Conservation (phyloP, 2,329 filamentous ascomycete species). For the Plenodomus tracheiphilus region DNA sequence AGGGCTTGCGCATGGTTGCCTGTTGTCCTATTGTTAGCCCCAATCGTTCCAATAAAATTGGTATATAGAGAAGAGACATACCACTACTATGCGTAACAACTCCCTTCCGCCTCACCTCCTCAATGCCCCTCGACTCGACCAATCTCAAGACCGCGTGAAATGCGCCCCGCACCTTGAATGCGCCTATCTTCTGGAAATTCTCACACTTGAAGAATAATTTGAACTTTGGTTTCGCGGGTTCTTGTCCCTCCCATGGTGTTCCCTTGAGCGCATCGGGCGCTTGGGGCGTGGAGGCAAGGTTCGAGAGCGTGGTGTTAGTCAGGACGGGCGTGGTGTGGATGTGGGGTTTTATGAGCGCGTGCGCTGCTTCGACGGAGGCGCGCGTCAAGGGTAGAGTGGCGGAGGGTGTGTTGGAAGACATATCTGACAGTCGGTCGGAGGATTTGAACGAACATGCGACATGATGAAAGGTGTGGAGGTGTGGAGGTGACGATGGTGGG, state of each 20-base stretch:
- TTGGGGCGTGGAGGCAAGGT: conserved; percentile 73
- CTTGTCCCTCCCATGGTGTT: conserved; percentile 61
- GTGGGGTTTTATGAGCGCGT: conserved; percentile 71
- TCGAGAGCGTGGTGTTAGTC: conserved; percentile 74
- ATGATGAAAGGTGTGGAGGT: conserved; percentile 8
- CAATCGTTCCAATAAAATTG: neutral
- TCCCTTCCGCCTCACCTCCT: conserved; percentile 60
- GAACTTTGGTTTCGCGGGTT: conserved; percentile 66
- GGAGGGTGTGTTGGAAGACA: neutral
- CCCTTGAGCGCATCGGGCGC: conserved; percentile 55
- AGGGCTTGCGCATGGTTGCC: conserved; percentile 96
- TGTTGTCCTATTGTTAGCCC: conserved; percentile 38
- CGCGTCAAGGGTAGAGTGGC: conserved; percentile 66
- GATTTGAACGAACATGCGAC: neutral
- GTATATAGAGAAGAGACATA: conserved; percentile 43
- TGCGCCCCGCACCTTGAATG: conserved; percentile 89
- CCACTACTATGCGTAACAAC: conserved; percentile 91
- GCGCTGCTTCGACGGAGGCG: conserved; percentile 70
- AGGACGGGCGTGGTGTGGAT: conserved; percentile 84
- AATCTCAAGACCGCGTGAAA: conserved; percentile 81
- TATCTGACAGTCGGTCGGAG: neutral
- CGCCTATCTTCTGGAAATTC: conserved; percentile 86
- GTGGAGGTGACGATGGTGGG: conserved; percentile 6
- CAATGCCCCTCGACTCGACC: conserved; percentile 57
- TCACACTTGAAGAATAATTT: conserved; percentile 94